Conservation (phyloP, 257 asterid species). For the Solanum tacnaense region DNA sequence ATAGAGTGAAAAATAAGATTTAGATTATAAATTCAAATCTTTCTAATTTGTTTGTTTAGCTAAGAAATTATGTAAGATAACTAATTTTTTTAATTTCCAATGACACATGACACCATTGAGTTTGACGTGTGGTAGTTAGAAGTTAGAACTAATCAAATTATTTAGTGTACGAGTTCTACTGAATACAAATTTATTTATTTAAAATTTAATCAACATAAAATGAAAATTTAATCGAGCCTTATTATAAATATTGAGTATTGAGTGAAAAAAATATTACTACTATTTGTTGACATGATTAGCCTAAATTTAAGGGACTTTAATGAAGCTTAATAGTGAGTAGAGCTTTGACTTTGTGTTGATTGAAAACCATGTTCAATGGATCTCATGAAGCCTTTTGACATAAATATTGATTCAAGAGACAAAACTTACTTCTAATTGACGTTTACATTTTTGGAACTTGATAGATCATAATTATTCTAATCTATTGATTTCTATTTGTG, state of each 20-base stretch:
- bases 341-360: not conserved
- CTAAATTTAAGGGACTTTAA: not conserved
- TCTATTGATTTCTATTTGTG: not conserved
- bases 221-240: not conserved
- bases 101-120: not conserved
- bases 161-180: too few relatives aligned
- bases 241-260: too few relatives aligned
- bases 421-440: not conserved
- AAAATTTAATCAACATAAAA: not conserved
- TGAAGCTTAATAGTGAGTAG: not conserved
- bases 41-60: not conserved
- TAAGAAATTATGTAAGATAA: too few relatives aligned
- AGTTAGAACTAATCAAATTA: not conserved
- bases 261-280: not conserved
- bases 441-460: not conserved
- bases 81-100: too few relatives aligned
- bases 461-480: not conserved
- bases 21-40: not conserved
- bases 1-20: not conserved
- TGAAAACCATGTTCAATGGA: not conserved
- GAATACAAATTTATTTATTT: too few relatives aligned
- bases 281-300: not conserved
- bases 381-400: not conserved
- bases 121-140: not conserved
- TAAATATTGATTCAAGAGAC: not conserved